Percentiles rank a stretch among this genome's conserved stretches.
phyloP scores from a whole-genome alignment of 352 stramenopile genomes.

The Globisporangium ultimum region DNA sequence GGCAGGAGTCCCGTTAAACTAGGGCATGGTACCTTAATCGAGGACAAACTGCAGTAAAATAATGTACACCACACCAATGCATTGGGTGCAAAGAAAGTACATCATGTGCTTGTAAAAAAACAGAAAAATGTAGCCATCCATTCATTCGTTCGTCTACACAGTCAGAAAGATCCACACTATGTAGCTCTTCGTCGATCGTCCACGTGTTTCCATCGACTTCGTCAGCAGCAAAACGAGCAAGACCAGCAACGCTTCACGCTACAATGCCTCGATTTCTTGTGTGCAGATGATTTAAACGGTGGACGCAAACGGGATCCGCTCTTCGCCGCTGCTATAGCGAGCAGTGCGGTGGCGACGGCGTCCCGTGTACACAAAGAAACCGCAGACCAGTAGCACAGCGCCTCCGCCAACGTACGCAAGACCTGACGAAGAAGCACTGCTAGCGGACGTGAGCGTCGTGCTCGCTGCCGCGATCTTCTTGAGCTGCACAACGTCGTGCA shows the following conservation, averaged over 20 bases:
- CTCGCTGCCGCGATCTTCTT: conserved; percentile 22
- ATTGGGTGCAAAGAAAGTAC: too few relatives aligned
- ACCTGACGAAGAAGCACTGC: neutral
- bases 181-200: too few relatives aligned
- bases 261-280: neutral
- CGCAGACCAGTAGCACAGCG: neutral
- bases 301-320: conserved; percentile 1
- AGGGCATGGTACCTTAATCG: too few relatives aligned
- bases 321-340: neutral
- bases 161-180: too few relatives aligned
- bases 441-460: conserved; percentile 39
- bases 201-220: too few relatives aligned
- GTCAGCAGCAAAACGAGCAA: neutral
- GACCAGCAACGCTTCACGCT: neutral
- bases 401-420: neutral
- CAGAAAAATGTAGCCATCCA: too few relatives aligned
- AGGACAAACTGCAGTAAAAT: too few relatives aligned
- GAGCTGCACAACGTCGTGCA: neutral
- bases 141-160: too few relatives aligned
- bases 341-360: neutral
- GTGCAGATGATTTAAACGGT: neutral
- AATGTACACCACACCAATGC: too few relatives aligned
- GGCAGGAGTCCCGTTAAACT: too few relatives aligned
- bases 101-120: too few relatives aligned
- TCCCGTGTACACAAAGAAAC: neutral